Evolutionary conservation across 106 monocot species (phyloP).

Genomic region (Dioscorea zingiberensis): DNA sequence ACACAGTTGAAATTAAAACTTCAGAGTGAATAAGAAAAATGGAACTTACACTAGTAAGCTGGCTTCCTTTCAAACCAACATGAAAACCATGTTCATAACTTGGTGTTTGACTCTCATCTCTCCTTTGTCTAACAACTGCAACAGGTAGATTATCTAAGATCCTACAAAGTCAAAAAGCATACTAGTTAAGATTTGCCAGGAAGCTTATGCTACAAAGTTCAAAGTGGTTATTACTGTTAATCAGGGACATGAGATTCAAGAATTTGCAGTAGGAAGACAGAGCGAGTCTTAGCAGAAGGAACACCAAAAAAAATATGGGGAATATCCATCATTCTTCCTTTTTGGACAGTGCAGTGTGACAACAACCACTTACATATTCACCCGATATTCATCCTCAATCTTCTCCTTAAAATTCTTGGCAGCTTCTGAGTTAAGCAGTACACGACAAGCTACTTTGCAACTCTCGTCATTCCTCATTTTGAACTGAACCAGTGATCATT

Average conservation of each 20-base stretch:
- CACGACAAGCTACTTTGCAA: constrained; percentile 55
- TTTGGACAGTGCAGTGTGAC: too few species aligned
- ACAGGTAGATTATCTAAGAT: constrained; percentile 76
- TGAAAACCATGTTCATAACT: constrained; percentile 55
- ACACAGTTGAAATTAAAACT: not conserved
- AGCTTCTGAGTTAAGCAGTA: constrained; percentile 35
- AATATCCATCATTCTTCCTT: too few species aligned
- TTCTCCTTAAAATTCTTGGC: constrained; percentile 59
- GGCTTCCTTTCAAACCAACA: constrained; percentile 25
- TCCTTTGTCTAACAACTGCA: constrained; percentile 49
- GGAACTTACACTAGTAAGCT: constrained; percentile 11
- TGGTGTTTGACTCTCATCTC: constrained; percentile 34
- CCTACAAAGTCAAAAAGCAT: constrained; percentile 12
- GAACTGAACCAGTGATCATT: constrained; percentile 23
- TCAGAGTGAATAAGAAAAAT: not conserved
- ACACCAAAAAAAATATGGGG: too few species aligned
- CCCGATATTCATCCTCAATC: constrained; percentile 60
- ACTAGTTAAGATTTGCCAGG: not conserved
- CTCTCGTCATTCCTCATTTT: constrained; percentile 53
- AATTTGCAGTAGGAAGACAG: too few species aligned
- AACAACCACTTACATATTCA: constrained; percentile 29
- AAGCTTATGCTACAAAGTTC: too few species aligned
- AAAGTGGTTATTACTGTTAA: too few species aligned
- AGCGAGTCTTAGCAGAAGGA: too few species aligned
- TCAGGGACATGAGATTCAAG: too few species aligned